phyloP scores from a whole-genome alignment of 768 basidiomycete species.

The Amanita exitialis region DNA sequence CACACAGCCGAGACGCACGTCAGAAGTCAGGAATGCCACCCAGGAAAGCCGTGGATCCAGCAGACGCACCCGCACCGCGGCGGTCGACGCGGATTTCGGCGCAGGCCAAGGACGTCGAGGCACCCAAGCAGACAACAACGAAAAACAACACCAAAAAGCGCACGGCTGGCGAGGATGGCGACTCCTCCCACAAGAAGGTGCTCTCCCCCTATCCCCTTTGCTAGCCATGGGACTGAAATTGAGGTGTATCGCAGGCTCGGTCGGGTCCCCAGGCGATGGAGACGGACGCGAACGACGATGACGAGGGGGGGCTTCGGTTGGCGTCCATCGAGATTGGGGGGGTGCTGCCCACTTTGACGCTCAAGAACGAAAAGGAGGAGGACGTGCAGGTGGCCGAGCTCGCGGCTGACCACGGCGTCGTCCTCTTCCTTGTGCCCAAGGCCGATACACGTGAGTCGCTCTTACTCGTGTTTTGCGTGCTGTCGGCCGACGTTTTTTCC shows the following conservation, averaged over 20 bases:
- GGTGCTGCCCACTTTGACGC: conserved; percentile 54
- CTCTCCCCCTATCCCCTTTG: neutral
- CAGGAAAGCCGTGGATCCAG: conserved; percentile 22
- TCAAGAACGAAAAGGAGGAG: conserved; percentile 82
- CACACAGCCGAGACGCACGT: too few relatives aligned
- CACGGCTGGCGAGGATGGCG: conserved; percentile 21
- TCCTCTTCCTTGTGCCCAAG: conserved; percentile 79
- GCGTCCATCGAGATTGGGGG: conserved; percentile 47
- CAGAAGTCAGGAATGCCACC: conserved; percentile 16
- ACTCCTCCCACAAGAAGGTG: conserved; percentile 21
- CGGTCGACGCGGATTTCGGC: conserved; percentile 49
- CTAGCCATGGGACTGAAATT: neutral
- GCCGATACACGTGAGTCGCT: conserved; percentile 67
- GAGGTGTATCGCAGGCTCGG: neutral
- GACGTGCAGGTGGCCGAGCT: conserved; percentile 62
- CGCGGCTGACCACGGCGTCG: conserved; percentile 59
- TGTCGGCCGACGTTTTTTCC: neutral
- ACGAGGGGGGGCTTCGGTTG: neutral
- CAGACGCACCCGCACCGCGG: conserved; percentile 31
- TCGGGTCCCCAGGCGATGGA: conserved; percentile 4
- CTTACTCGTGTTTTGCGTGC: neutral
- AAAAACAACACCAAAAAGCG: conserved; percentile 26
- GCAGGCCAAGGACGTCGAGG: conserved; percentile 21
- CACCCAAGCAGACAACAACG: conserved; percentile 18
- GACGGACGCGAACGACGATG: conserved; percentile 13